Evolutionary conservation across 805 yeast genomes (phyloP).

Genomic region (Saccharomycopsis capsularis): DNA sequence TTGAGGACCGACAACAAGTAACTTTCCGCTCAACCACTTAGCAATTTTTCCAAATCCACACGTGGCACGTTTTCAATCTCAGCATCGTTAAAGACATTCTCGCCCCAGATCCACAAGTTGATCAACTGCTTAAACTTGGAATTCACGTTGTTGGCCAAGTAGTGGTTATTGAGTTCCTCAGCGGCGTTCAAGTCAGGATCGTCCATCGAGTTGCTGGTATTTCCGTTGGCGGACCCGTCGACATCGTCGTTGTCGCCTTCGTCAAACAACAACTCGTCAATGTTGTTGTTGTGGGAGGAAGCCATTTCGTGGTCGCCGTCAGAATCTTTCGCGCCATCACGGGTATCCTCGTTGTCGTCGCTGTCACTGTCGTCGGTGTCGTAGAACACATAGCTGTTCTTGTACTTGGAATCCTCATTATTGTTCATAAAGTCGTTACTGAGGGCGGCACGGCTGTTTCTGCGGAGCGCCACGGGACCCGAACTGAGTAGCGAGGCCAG

Average conservation of each 20-base stretch:
- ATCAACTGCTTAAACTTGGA: conserved; percentile 20
- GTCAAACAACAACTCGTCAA: conserved; percentile 16
- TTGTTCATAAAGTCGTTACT: conserved; percentile 10
- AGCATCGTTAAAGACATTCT: conserved; percentile 4
- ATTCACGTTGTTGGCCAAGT: conserved; percentile 12
- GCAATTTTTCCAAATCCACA: neutral
- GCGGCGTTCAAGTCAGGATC: conserved; percentile 1
- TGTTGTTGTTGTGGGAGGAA: conserved; percentile 19
- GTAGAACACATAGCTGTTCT: conserved; percentile 12
- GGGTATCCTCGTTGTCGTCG: conserved; percentile 9
- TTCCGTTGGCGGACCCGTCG: neutral
- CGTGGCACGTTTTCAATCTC: neutral
- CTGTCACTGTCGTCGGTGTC: conserved; percentile 14
- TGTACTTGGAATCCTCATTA: conserved; percentile 1
- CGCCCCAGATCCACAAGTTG: conserved; percentile 22
- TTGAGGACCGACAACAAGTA: too few relatives aligned
- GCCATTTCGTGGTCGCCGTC: conserved; percentile 22
- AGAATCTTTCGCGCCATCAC: conserved; percentile 1
- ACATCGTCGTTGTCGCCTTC: conserved; percentile 9
- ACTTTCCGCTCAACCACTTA: too few relatives aligned
- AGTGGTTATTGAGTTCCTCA: conserved; percentile 4
- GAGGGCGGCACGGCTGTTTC: neutral
- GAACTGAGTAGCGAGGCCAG: neutral
- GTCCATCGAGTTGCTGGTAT: neutral
- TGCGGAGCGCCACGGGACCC: too few relatives aligned